phyloP scores from a whole-genome alignment of 176 grass and related monocot genomes.

The Phyllostachys edulis region DNA sequence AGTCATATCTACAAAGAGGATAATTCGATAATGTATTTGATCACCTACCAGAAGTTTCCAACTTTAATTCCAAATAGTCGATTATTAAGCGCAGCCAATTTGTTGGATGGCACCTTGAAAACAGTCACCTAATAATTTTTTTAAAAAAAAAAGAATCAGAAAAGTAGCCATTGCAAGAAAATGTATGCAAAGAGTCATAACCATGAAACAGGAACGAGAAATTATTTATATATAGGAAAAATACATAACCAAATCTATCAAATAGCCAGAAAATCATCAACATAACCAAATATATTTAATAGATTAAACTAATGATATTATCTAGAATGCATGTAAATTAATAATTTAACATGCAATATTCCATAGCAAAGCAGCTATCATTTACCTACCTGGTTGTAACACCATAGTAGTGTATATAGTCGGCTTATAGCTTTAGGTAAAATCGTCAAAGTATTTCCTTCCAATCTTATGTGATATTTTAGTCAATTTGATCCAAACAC shows the following conservation, averaged over 20 bases:
- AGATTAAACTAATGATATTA: background rate
- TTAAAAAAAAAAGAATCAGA: background rate
- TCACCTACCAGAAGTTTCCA: conserved; percentile 81
- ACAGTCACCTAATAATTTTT: conserved; percentile 64
- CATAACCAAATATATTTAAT: conserved; percentile 10
- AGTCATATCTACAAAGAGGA: background rate
- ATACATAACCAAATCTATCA: background rate
- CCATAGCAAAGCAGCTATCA: background rate
- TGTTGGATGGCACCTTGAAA: conserved; percentile 84
- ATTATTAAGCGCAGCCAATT: conserved; percentile 76
- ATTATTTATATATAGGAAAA: background rate
- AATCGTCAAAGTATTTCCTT: background rate
- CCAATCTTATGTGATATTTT: background rate
- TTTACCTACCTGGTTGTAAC: conserved; percentile 12
- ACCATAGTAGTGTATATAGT: background rate
- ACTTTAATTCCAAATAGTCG: conserved; percentile 91
- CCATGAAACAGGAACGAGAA: background rate
- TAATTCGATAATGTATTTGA: background rate
- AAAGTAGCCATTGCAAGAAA: conserved; percentile 10
- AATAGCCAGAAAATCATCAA: conserved; percentile 16
- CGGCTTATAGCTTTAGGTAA: background rate
- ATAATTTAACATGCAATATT: conserved; percentile 2
- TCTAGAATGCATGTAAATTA: background rate
- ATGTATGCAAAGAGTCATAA: background rate
- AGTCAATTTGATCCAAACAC: conserved; percentile 6